Percentiles rank a stretch among this genome's conserved stretches.
These are phyloP conservation scores for Ascosphaera apis DNA, from an alignment of 2,329 filamentous ascomycete genomes.

Conservation along the genomic window DNA sequence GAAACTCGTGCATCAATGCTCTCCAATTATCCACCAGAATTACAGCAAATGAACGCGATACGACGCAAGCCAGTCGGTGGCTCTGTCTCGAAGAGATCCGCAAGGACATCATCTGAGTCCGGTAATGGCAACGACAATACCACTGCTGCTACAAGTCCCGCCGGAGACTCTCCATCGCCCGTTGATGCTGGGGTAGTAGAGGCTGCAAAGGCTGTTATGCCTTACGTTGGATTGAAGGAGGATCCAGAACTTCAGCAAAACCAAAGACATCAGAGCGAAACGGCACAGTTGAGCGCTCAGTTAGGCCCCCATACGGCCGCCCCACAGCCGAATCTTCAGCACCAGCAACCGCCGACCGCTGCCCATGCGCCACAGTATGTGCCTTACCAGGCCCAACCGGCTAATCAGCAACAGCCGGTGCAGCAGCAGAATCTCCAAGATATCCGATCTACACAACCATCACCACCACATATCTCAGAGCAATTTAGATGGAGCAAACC, in stretches of 20 bases:
- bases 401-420: no score
- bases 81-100: not conserved
- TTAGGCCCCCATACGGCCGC: not conserved
- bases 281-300: not conserved
- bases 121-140: not conserved
- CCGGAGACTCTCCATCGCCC: not conserved
- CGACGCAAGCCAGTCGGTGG: not conserved
- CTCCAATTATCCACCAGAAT: not conserved
- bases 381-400: no score
- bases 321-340: not conserved
- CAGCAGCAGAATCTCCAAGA: not conserved
- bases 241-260: not conserved
- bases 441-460: not conserved
- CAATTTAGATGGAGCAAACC: not conserved
- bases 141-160: no score
- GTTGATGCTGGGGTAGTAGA: not conserved
- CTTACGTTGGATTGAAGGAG: not conserved
- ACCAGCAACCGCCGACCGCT: no score
- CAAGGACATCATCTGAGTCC: not conserved
- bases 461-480: no score
- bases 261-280: constrained; percentile 8
- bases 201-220: not conserved
- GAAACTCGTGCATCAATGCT: not conserved
- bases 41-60: not conserved
- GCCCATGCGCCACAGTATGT: no score